Evolutionary conservation across 306 rosid species (phyloP).

Genomic region (Trichosanthes truncata): DNA sequence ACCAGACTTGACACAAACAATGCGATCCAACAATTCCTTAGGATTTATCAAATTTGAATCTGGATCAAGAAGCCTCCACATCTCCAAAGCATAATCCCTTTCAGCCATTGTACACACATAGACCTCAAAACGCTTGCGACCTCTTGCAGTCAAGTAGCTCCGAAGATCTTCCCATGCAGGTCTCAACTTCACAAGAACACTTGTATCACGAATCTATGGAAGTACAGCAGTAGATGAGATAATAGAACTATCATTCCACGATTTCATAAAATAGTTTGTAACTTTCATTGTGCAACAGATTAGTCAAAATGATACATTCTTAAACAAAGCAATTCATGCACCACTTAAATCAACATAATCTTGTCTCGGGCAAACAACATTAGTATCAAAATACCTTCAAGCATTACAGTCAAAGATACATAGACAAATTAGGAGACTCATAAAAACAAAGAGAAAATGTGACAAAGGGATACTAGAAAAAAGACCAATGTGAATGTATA

Average conservation of each 20-base stretch:
- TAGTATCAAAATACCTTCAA: neutral
- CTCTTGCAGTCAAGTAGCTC: conserved; percentile 90
- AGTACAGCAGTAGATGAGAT: conserved; percentile 3
- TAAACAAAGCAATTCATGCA: neutral
- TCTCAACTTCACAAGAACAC: conserved; percentile 98
- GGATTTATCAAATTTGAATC: conserved; percentile 85
- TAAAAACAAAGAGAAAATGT: neutral
- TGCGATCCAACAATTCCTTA: conserved; percentile 76
- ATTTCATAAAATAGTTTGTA: neutral
- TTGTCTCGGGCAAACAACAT: neutral
- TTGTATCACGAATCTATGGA: conserved; percentile 88
- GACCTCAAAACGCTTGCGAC: conserved; percentile 99
- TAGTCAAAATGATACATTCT: neutral
- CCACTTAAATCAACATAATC: neutral
- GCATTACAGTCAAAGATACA: neutral
- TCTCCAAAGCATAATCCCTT: conserved; percentile 98
- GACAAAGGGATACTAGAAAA: neutral
- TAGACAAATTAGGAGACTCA: neutral
- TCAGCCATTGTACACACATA: conserved; percentile 99
- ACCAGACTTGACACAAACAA: conserved; percentile 97
- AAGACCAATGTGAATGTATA: neutral
- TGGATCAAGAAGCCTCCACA: conserved; percentile 99
- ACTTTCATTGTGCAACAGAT: neutral
- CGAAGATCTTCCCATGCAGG: conserved; percentile 99
- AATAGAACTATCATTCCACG: neutral